Evolutionary conservation across 148 eudicot species (phyloP).

Genomic region (Polygonum maritimum): DNA sequence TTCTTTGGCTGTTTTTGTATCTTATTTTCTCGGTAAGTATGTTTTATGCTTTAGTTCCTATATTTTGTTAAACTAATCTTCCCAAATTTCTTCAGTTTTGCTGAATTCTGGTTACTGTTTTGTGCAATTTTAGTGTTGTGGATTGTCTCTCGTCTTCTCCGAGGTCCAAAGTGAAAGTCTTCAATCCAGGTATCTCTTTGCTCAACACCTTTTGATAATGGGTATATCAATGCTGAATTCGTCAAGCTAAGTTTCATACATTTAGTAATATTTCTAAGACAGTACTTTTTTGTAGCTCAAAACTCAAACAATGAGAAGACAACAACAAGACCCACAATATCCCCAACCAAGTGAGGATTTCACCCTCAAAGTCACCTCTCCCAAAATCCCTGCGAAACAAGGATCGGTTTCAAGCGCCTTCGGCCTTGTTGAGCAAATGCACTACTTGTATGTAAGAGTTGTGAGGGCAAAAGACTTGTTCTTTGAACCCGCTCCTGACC

Average conservation of each 20-base stretch:
- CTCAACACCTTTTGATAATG: too few relatives aligned
- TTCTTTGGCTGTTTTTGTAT: background rate
- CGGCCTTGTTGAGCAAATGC: conserved; percentile 62
- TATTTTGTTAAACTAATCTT: background rate
- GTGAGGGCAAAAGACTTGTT: conserved; percentile 44
- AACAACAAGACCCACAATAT: conserved; percentile 6
- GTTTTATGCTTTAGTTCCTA: background rate
- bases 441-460: conserved; percentile 47
- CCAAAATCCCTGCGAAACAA: conserved; percentile 33
- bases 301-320: conserved; percentile 14
- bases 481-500: conserved; percentile 3
- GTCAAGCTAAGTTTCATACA: background rate
- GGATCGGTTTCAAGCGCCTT: conserved; percentile 29
- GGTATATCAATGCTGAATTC: background rate
- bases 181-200: background rate
- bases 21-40: background rate
- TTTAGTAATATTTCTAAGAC: too few relatives aligned
- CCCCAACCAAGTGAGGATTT: conserved; percentile 32
- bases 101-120: background rate
- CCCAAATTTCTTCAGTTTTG: background rate
- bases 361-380: conserved; percentile 38
- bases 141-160: background rate
- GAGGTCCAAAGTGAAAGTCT: background rate
- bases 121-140: background rate
- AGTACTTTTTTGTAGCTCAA: background rate